These are phyloP conservation scores for Talaromyces thailandensis DNA, from an alignment of 495 filamentous ascomycete genomes.

Conservation along the genomic window DNA sequence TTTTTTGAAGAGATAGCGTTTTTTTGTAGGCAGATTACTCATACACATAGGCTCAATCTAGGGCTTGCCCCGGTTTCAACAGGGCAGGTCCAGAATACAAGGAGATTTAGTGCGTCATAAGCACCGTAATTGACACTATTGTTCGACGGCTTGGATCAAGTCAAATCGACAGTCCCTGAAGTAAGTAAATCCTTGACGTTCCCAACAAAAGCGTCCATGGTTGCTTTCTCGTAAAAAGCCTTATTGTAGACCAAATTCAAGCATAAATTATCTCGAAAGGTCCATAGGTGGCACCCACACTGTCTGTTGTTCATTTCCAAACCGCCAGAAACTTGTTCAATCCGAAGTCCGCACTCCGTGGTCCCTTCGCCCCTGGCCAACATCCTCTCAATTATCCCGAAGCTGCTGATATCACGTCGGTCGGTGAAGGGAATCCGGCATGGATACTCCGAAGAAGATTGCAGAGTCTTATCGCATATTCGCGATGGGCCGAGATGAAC, in stretches of 20 bases:
- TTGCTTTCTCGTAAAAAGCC: slow-evolving; percentile 14
- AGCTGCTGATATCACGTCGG: slow-evolving; percentile 22
- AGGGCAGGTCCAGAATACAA: background rate
- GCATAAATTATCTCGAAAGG: slow-evolving; percentile 16
- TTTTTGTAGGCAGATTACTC: too few relatives aligned
- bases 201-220: slow-evolving; percentile 11
- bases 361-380: slow-evolving; percentile 16
- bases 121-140: background rate
- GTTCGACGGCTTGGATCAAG: background rate
- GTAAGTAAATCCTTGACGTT: slow-evolving; percentile 4
- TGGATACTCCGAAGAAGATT: slow-evolving; percentile 10
- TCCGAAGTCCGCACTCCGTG: slow-evolving; percentile 12
- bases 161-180: background rate
- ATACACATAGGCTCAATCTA: too few relatives aligned
- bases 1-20: too few relatives aligned
- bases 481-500: slow-evolving; percentile 17
- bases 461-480: slow-evolving; percentile 15
- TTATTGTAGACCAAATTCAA: slow-evolving; percentile 24
- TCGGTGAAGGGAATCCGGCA: slow-evolving; percentile 10
- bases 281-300: slow-evolving; percentile 17
- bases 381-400: slow-evolving; percentile 16
- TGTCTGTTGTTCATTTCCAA: slow-evolving; percentile 17
- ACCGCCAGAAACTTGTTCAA: slow-evolving; percentile 14
- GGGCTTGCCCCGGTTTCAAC: too few relatives aligned
- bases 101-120: background rate